phyloP scores from a whole-genome alignment of 129 eudicot genomes.

The Mikania micrantha region DNA sequence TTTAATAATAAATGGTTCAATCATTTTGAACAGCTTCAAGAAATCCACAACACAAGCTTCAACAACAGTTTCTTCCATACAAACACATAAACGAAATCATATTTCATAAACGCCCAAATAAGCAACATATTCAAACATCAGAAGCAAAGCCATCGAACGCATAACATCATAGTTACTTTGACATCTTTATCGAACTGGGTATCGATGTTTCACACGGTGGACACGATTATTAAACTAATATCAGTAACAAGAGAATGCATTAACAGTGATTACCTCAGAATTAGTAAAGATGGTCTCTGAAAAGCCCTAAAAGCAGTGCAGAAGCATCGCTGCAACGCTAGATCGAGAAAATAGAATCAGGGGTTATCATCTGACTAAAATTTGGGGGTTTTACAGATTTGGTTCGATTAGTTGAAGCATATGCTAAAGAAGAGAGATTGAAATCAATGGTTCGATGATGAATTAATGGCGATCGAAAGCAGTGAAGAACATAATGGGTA shows the following conservation, averaged over 20 bases:
- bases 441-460: neutral
- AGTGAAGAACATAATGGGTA: conserved; percentile 8
- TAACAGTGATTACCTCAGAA: conserved; percentile 11
- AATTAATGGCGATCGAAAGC: conserved; percentile 11
- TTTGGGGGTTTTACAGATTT: conserved; percentile 6
- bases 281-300: neutral
- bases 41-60: neutral
- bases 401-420: neutral
- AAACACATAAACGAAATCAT: neutral
- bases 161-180: neutral
- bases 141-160: neutral
- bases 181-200: neutral
- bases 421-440: neutral
- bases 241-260: neutral
- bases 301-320: conserved; percentile 22
- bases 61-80: neutral
- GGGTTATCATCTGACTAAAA: neutral
- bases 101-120: neutral
- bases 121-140: neutral
- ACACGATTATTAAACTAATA: neutral
- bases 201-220: no score
- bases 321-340: conserved; percentile 10
- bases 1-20: neutral
- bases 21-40: conserved; percentile 3
- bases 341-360: conserved; percentile 9